phyloP scores from a whole-genome alignment of 345 rosid species.

The Euphorbia tirucalli region DNA sequence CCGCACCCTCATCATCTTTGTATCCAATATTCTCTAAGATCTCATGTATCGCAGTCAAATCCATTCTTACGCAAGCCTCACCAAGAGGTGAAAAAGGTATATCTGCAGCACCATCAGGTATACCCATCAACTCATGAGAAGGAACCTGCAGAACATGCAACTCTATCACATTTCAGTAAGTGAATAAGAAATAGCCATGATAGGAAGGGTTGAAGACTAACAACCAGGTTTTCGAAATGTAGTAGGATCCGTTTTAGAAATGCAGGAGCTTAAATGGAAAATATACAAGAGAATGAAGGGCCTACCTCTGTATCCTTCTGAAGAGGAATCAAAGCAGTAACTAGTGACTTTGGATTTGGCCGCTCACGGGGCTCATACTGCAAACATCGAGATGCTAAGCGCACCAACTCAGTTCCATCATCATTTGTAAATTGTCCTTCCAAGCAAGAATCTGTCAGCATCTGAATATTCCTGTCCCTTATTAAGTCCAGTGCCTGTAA shows the following conservation, averaged over 20 bases:
- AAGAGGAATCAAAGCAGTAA: conserved; percentile 65
- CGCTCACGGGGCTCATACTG: conserved; percentile 82
- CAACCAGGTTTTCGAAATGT: neutral
- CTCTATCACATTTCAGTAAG: conserved; percentile 11
- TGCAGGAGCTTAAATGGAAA: neutral
- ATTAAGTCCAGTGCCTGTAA: conserved; percentile 86
- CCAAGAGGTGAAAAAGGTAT: conserved; percentile 71
- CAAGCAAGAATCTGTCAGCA: conserved; percentile 81
- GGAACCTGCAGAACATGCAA: conserved; percentile 48
- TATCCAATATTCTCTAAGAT: conserved; percentile 74
- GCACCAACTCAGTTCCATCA: conserved; percentile 74
- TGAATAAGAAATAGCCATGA: neutral
- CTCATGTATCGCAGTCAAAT: conserved; percentile 77
- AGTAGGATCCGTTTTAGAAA: conserved; percentile 5
- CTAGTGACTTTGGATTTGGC: conserved; percentile 70
- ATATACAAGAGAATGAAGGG: neutral
- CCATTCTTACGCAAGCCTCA: conserved; percentile 77
- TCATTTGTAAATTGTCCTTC: conserved; percentile 74
- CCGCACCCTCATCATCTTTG: conserved; percentile 80
- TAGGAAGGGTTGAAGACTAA: neutral
- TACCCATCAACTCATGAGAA: conserved; percentile 73
- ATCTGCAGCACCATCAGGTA: conserved; percentile 52
- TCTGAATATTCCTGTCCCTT: conserved; percentile 77
- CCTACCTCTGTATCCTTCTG: conserved; percentile 78
- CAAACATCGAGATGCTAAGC: conserved; percentile 75